phyloP scores from a whole-genome alignment of 495 filamentous ascomycete genomes.

The Hyaloscypha hepaticicola region DNA sequence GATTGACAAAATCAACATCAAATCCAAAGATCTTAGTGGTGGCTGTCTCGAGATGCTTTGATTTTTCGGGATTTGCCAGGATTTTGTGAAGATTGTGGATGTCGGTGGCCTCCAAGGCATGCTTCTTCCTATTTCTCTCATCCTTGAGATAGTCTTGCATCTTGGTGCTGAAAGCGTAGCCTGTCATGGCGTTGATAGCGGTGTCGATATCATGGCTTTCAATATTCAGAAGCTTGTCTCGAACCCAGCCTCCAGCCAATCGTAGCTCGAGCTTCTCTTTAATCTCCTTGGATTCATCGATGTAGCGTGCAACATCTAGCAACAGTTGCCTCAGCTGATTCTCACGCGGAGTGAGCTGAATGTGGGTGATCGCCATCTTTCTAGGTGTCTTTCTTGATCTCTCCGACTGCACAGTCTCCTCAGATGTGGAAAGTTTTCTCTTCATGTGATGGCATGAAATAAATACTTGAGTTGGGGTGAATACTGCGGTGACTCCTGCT shows the following conservation, averaged over 20 bases:
- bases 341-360: conserved; percentile 67
- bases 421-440: conserved; percentile 13
- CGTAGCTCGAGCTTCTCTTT: conserved; percentile 64
- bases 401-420: conserved; percentile 9
- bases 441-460: conserved; percentile 26
- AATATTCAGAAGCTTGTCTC: conserved; percentile 86
- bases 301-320: conserved; percentile 69
- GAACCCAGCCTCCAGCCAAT: conserved; percentile 97
- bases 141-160: conserved; percentile 53
- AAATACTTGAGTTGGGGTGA: conserved; percentile 11
- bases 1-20: conserved; percentile 91
- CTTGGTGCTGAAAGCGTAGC: conserved; percentile 75
- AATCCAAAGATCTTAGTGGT: conserved; percentile 82
- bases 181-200: conserved; percentile 93
- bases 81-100: conserved; percentile 71
- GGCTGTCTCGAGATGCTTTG: conserved; percentile 93
- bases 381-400: conserved; percentile 13
- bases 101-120: conserved; percentile 49
- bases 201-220: conserved; percentile 91
- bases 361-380: conserved; percentile 37
- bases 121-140: conserved; percentile 40
- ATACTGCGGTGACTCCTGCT: conserved; percentile 17
- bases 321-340: conserved; percentile 66
- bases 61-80: conserved; percentile 91
- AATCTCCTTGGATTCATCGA: conserved; percentile 51